Base-by-base conservation (phyloP, 257 asterid genomes). In the Plantago elongata region DNA sequence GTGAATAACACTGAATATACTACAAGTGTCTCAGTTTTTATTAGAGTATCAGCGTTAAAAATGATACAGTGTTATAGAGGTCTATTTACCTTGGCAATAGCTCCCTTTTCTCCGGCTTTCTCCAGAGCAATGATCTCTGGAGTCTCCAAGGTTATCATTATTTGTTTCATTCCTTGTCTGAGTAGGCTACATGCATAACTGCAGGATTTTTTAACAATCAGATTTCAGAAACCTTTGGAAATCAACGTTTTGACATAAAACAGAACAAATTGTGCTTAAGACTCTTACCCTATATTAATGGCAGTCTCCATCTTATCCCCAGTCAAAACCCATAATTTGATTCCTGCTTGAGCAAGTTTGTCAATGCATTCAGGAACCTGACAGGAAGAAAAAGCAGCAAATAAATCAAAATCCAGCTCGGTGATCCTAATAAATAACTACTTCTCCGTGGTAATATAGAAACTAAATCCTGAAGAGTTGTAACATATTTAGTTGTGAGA, bases 291-390 rank as follows among this genome's bases (percentile, higher is more conserved):
- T 27, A 92, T 89, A 67, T 92, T 90, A 57, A 90, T 90, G 72
- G 98, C 98, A 30, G 98, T 90, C 79, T 90, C 98, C 95, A 90
- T 85, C 73, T 90, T 88, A 73, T 90, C 98, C 67, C 98, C 98
- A 3, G 95, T 88, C 87, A 88, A 74, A 73, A 90, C 96, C 98
- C 98, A 88, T 58, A 88, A 68, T 64, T 90, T 90, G 55, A 87
- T 80, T 54, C 97, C 97, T 9, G 97, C 97, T 74, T 87, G 95
- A 54, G 90, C 95, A 67, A 90, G 96, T 61, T 84, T 90, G 90
- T 90, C 98, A 17, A 90, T 90, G 74, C 96, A 90, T 70, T 90
- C 96, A 18, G 98, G 96, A 77, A 90, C 98, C 97, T 90, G 76
- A 48, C 29, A 68, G 22, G 58, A 66, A 51, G 22, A 74, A 60